These are phyloP conservation scores for Lipomyces spencermartinsiae DNA, from an alignment of 805 yeast genomes.

Conservation along the genomic window DNA sequence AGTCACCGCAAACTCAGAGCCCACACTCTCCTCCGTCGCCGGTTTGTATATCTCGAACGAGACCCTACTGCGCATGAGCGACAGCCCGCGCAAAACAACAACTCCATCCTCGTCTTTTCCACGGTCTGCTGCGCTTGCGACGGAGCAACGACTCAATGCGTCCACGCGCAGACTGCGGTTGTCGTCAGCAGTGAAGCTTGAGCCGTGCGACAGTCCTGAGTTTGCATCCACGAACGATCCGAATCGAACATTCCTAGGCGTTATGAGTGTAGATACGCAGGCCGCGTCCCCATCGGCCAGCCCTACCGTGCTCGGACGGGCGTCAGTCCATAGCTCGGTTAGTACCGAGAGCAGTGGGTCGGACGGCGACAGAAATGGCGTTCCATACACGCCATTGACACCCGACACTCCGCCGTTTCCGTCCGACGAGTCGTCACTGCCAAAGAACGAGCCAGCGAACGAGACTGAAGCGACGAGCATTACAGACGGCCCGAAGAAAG, in stretches of 20 bases:
- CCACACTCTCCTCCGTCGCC: neutral
- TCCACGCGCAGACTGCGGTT: neutral
- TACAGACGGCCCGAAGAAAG: neutral
- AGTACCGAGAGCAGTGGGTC: constrained; percentile 2
- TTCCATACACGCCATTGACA: constrained; percentile 9
- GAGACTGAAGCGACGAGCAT: neutral
- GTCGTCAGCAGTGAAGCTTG: neutral
- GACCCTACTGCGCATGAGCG: neutral
- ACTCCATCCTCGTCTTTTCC: neutral
- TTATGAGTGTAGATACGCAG: neutral
- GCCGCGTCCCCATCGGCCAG: neutral
- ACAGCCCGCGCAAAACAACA: neutral
- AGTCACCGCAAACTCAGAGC: neutral
- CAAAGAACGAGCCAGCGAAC: neutral
- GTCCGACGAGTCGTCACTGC: neutral
- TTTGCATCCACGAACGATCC: neutral
- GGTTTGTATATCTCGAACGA: neutral
- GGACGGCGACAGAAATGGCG: neutral
- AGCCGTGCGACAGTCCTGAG: neutral
- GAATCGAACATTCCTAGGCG: neutral
- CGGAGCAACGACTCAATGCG: neutral
- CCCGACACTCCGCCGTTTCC: constrained; percentile 15
- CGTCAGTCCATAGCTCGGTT: neutral
- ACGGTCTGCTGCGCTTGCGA: neutral
- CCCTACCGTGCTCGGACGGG: neutral